These are phyloP conservation scores for Eucalyptus pauciflora DNA, from an alignment of 345 rosid species.

Conservation along the genomic window DNA sequence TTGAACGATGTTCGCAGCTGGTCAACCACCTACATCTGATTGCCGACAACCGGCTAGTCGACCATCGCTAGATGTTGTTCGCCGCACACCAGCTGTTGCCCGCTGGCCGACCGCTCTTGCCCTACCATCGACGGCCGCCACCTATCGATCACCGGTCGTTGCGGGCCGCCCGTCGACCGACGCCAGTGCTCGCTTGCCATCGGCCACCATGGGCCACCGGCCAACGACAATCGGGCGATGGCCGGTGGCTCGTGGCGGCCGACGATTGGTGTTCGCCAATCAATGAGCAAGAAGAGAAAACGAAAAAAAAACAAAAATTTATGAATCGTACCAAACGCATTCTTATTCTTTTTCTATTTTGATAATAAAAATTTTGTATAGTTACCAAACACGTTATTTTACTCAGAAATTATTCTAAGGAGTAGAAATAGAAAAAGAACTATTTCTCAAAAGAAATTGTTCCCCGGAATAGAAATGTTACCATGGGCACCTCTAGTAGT, in stretches of 20 bases:
- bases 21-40: no score
- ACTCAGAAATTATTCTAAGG: no score
- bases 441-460: no score
- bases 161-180: rapidly evolving
- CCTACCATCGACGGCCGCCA: rapidly evolving
- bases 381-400: no score
- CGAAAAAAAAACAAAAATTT: no score
- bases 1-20: rapidly evolving
- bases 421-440: not conserved
- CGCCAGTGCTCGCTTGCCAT: rapidly evolving
- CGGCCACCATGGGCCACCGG: rapidly evolving
- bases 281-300: no score
- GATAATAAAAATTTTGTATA: rapidly evolving
- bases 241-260: rapidly evolving
- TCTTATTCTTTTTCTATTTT: rapidly evolving
- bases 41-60: rapidly evolving
- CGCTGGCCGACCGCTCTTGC: rapidly evolving
- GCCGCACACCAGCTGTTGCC: rapidly evolving
- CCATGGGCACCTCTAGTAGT: not conserved
- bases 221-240: rapidly evolving
- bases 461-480: rapidly evolving
- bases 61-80: rapidly evolving
- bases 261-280: rapidly evolving
- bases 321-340: no score
- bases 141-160: rapidly evolving